Base-by-base conservation (phyloP, 2,329 filamentous ascomycete species). In the Tolypocladium pustulatum region DNA sequence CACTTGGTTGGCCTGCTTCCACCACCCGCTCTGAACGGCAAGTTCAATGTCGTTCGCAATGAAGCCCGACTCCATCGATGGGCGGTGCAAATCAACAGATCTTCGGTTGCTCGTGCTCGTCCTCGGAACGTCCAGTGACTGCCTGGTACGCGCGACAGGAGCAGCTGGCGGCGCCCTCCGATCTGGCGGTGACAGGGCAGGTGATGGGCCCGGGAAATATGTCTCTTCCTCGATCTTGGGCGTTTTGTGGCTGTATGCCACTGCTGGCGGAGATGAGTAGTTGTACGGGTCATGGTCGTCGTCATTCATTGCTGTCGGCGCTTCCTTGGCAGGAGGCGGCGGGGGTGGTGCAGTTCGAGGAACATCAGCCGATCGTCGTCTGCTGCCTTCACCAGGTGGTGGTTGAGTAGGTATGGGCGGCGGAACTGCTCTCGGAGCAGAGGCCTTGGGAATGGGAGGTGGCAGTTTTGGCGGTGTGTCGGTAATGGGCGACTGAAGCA, bases 41-140 rank as follows among this genome's bases (percentile, higher is more conserved):
- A 97, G 78, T 67, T 97, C 92, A 58, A 97, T 75, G 61, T 97
- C 92, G 58, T 86, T 87, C 46, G 94, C 94, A 62, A 97, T 93
- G 68, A 86, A 95, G 1, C 91, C 90, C 52, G 87, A 85, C 63
- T 93, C 90, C 71, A 86, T 81, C 7, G 87, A 88, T 25, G 90
- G 87, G 54, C 93, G 84, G 43, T 81, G 73, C 58, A 89, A 77
- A 64, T 99, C 94, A 72, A 89, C 84, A 3, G 91, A 96, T 43
- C 82, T 73, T 53, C 81, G 75, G 17, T 67, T 72, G n/a, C 70
- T 69, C 15, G 79, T 73, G 57, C 63, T 72, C 65, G 66, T 74
- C 70, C 66, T 73, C 65, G 62, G 71, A 62, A 69, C 66, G 55
- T 75, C 73, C 34, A 73, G 59, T 4, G 73, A 75, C 55, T 69